phyloP scores from a whole-genome alignment of 371 early-diverging fungal genomes.

The Mucor circinelloides region DNA sequence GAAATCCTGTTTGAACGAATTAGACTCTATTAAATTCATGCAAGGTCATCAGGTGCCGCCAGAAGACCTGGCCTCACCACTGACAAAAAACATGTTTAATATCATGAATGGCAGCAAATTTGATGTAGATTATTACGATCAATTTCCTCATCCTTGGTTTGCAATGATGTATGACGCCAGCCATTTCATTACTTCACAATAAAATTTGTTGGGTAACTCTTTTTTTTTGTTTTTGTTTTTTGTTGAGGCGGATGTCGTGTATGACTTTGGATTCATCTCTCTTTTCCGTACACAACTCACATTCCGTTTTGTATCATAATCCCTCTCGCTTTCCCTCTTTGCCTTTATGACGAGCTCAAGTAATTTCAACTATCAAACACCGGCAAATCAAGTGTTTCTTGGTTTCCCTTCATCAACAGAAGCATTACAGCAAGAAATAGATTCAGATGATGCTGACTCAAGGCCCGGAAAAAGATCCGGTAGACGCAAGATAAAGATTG shows the following conservation, averaged over 20 bases:
- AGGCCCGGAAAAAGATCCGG: slow-evolving; percentile 73
- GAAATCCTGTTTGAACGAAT: neutral
- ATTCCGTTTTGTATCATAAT: neutral
- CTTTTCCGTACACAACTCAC: neutral
- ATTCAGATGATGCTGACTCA: slow-evolving; percentile 47
- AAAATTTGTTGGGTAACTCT: neutral
- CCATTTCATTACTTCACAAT: neutral
- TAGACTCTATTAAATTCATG: neutral
- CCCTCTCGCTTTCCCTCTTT: no score
- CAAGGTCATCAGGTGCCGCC: neutral
- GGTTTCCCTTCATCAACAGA: neutral
- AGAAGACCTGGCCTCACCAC: neutral
- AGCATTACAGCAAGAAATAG: slow-evolving; percentile 26
- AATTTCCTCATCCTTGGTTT: slow-evolving; percentile 22
- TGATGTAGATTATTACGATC: slow-evolving; percentile 6
- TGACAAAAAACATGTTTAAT: neutral
- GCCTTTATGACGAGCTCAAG: neutral
- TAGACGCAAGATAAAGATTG: slow-evolving; percentile 95
- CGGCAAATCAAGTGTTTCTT: neutral
- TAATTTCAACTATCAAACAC: neutral
- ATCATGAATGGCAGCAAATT: neutral
- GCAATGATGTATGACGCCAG: slow-evolving; percentile 20
- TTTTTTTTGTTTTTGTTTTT: neutral
- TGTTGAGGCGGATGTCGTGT: neutral
- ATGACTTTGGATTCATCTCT: neutral